Base-by-base conservation (phyloP, 495 filamentous ascomycete genomes). In the Annulohypoxylon stygium region DNA sequence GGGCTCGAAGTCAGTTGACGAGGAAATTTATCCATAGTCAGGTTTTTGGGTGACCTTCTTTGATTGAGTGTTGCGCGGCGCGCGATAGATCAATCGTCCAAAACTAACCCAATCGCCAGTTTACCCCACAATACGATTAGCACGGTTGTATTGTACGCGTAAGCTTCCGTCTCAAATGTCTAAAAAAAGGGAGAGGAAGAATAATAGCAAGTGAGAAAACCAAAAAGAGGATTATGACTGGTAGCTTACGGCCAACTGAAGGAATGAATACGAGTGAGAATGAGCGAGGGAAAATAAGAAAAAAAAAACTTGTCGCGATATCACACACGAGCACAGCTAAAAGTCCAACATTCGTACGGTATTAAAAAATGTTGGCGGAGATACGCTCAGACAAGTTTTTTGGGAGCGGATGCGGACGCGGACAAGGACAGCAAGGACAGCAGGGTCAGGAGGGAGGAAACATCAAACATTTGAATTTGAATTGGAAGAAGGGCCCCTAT, bases 21-120 rank as follows among this genome's bases (percentile, higher is more conserved):
- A 36, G 74, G 74, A 45, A 77, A 61, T 48, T 77, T 75, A 62
- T 79, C 75, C 69, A 77, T 79, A 67, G 62, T 74, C 57, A 58
- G 51, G 18, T 51, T 57, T 16, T 14, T 62, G 50, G 41, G 41
- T 58, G 33, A 20, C 20, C 16, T 34, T 34, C 39, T 55, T 36
- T 39, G 55, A 16, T 36, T 26, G 57, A 54, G 61, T 61, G 33
- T 53, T 51, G 69, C 45, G 50, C 61, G 55, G 61, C 61, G 62
- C 66, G 62, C 67, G 66, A 69, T 25, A 53, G 48, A 62, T 60
- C 39, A 61, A 65, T 60, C 53, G 50, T 60, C 47, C 16, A 71
- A 65, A 48, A 54, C 25, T 30, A 68, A 68, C 45, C 60, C 59
- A 69, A 55, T 57, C 65, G 60, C 39, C 37, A 23, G n/a, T 12